Percentiles rank a stretch among this genome's conserved stretches.
Evolutionary conservation across 2,329 filamentous ascomycete genomes (phyloP).

Genomic region (Ceratocystis cubensis): DNA sequence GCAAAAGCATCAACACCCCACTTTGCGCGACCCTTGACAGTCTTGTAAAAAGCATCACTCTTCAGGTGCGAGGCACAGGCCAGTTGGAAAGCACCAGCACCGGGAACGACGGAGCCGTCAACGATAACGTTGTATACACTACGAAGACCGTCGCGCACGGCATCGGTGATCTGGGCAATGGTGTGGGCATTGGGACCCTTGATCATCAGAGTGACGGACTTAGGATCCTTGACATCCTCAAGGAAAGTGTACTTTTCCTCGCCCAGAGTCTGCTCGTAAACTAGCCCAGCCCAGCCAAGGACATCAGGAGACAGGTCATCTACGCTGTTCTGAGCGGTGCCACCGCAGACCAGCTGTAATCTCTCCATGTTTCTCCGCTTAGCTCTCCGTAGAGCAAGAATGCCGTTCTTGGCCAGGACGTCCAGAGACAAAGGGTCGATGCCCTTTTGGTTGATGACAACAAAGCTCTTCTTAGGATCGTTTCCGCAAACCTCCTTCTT

Average conservation of each 20-base stretch:
- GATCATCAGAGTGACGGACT: conserved; percentile 94
- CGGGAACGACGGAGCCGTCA: conserved; percentile 89
- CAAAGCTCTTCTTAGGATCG: conserved; percentile 88
- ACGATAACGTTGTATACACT: conserved; percentile 99
- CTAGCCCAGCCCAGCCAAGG: conserved; percentile 88
- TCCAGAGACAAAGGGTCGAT: conserved; percentile 95
- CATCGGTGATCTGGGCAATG: conserved; percentile 92
- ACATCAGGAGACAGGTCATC: conserved; percentile 80
- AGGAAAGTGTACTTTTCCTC: conserved; percentile 99
- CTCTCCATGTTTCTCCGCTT: conserved; percentile 99
- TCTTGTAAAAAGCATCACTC: conserved; percentile 74
- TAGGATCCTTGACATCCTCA: conserved; percentile 96
- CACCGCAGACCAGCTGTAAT: conserved; percentile 86
- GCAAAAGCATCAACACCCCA: conserved; percentile 92
- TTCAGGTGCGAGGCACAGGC: conserved; percentile 79
- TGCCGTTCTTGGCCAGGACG: conserved; percentile 94
- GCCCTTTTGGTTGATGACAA: conserved; percentile 98
- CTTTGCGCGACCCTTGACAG: conserved; percentile 95
- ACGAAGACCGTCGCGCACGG: conserved; percentile 83
- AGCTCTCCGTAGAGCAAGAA: conserved; percentile 81
- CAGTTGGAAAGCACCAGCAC: conserved; percentile 90
- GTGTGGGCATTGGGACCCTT: conserved; percentile 97
- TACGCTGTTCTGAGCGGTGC: conserved; percentile 85
- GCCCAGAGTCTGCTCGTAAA: conserved; percentile 93
- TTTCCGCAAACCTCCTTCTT: conserved; percentile 96